Conservation (phyloP, 305 asterid genomes). For the Solanum aculeatissimum region DNA sequence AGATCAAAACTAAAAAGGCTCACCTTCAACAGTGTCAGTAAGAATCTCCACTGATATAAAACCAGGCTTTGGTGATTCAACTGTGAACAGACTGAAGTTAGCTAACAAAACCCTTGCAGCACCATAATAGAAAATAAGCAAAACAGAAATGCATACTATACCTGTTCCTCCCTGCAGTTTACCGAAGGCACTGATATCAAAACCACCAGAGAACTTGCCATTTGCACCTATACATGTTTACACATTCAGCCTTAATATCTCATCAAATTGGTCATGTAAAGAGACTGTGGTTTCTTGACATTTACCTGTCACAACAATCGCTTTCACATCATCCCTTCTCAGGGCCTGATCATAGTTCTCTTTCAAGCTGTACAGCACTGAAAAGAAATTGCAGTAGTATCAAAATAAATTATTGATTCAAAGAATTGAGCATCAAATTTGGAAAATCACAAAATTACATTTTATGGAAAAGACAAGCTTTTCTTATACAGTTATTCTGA, state of each 20-base stretch:
- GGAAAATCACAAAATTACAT: neutral
- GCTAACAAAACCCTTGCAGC: slow-evolving; percentile 10
- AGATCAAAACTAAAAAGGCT: neutral
- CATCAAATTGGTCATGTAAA: neutral
- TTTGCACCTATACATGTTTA: slow-evolving; percentile 54
- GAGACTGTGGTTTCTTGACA: neutral
- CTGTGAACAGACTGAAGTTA: slow-evolving; percentile 26
- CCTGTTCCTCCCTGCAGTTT: slow-evolving; percentile 65
- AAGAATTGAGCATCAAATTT: neutral
- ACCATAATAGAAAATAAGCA: neutral
- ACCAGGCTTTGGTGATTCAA: slow-evolving; percentile 79
- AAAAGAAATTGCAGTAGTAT: neutral
- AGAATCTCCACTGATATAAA: slow-evolving; percentile 83
- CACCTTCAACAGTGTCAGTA: slow-evolving; percentile 77
- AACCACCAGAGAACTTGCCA: slow-evolving; percentile 95
- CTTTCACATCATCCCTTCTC: slow-evolving; percentile 79
- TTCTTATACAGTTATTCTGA: neutral
- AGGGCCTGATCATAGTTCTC: slow-evolving; percentile 69
- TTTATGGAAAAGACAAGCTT: neutral
- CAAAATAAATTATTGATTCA: neutral
- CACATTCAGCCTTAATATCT: neutral
- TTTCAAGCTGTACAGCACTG: slow-evolving; percentile 87
- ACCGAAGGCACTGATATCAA: slow-evolving; percentile 75
- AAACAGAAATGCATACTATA: slow-evolving; percentile 35
- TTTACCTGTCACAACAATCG: slow-evolving; percentile 76